These are phyloP conservation scores for Syzygium aromaticum DNA, from an alignment of 345 rosid species.

Conservation along the genomic window DNA sequence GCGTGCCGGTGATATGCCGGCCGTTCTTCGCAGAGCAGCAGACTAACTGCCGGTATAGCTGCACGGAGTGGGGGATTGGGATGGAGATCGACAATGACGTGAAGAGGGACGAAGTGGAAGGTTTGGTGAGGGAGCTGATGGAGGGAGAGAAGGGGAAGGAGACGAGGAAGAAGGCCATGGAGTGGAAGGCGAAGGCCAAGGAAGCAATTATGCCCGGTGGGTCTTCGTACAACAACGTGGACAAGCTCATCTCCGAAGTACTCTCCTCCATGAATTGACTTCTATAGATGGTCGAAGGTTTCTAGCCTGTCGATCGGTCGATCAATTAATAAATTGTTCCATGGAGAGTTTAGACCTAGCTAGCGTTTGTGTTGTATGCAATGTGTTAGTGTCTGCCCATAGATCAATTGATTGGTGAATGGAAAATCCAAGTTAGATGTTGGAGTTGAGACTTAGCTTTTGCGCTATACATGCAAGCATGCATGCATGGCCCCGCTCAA, in stretches of 20 bases:
- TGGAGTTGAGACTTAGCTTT: neutral
- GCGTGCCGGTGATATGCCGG: neutral
- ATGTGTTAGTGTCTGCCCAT: neutral
- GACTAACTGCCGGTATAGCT: neutral
- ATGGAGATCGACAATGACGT: neutral
- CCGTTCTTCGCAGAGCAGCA: neutral
- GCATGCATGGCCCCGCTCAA: neutral
- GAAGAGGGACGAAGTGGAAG: neutral
- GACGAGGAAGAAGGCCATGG: neutral
- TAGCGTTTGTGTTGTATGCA: neutral
- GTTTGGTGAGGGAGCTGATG: neutral
- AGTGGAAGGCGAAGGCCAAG: neutral
- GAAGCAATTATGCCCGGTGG: neutral
- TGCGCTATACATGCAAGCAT: neutral
- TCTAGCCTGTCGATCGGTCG: neutral
- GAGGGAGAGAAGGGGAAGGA: conserved; percentile 2
- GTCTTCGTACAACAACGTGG: neutral
- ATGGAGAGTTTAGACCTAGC: neutral
- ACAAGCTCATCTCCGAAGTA: neutral
- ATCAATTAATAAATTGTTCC: neutral
- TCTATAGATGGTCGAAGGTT: neutral
- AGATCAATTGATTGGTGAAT: neutral
- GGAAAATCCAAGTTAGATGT: neutral
- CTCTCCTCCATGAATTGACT: neutral
- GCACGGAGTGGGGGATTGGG: neutral